A percentile compares a stretch with the other conserved stretches of the same genome.
phyloP scores from a whole-genome alignment of 441 rosid genomes.

The Gossypium schwendimanii region DNA sequence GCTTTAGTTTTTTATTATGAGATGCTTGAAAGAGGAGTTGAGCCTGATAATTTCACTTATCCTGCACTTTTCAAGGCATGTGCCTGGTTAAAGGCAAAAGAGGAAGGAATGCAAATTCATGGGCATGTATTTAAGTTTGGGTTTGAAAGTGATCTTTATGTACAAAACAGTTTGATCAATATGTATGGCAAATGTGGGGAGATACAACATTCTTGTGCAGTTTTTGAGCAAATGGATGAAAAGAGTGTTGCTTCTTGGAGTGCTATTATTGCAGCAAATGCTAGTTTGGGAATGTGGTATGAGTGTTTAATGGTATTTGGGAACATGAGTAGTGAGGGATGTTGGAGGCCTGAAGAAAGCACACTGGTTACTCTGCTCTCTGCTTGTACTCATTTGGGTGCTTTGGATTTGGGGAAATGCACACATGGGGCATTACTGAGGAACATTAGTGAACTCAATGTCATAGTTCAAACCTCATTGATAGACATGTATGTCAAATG shows the following conservation, averaged over 20 bases:
- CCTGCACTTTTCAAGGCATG: slow-evolving; percentile 14
- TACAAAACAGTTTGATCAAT: slow-evolving; percentile 34
- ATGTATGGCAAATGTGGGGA: slow-evolving; percentile 38
- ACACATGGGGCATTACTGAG: slow-evolving; percentile 32
- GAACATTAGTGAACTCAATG: slow-evolving; percentile 44
- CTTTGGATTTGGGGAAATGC: slow-evolving; percentile 36
- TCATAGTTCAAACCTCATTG: slow-evolving; percentile 47
- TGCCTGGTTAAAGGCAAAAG: slow-evolving; percentile 27
- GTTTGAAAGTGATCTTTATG: slow-evolving; percentile 26
- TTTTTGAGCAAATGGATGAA: slow-evolving; percentile 25
- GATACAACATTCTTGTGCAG: slow-evolving; percentile 21
- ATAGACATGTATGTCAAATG: slow-evolving; percentile 58
- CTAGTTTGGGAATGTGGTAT: slow-evolving; percentile 20
- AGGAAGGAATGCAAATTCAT: slow-evolving; percentile 40
- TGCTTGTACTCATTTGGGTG: slow-evolving; percentile 50
- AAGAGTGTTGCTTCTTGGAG: slow-evolving; percentile 65
- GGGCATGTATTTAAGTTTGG: slow-evolving; percentile 33
- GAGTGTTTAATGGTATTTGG: slow-evolving; percentile 26
- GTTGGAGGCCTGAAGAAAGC: slow-evolving; percentile 51
- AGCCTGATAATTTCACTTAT: slow-evolving; percentile 58
- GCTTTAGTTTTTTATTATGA: slow-evolving; percentile 41
- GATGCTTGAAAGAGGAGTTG: slow-evolving; percentile 48
- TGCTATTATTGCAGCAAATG: slow-evolving; percentile 48
- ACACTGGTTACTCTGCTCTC: slow-evolving; percentile 43
- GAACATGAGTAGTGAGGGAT: slow-evolving; percentile 25